Evolutionary conservation across 345 rosid genomes (phyloP), one percentile per base, ranked within the genome.

Genomic region (Pugionium cornutum): DNA sequence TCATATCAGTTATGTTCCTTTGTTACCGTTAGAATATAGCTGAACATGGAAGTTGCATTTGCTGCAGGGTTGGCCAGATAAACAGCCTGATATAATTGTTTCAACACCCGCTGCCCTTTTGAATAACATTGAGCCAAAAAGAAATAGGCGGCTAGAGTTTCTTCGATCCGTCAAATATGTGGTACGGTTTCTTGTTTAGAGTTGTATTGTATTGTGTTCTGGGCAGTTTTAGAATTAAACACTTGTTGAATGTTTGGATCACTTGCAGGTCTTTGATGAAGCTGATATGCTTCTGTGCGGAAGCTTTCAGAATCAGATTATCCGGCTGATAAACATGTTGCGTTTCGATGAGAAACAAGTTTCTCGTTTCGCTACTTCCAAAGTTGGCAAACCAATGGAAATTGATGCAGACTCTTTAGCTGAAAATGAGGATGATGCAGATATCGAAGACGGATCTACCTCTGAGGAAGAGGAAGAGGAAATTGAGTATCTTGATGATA

Each of bases 271-370:
- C 29, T 85, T 90, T 67, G 99, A 92, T 84, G 99, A 92, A 80
- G 99, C 97, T 29, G 99, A 90, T 73, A 86, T 94, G 99, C 97
- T 94, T 75, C 86, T 94, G 26, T 81, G 88, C 25, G 96, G 97
- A 57, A 78, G 96, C 75, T 94, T 94, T 69, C 88, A 86, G 79
- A 88, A 89, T 79, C 94, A 89, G 72, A 87, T 89, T 60, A 78
- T 86, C 48, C 91, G 96, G 72, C 83, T 92, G 39, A 76, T 86
- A 44, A 78, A 88, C 75, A 82, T 92, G 91, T 58, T 92, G n/a
- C 87, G 91, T 27, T 86, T 80, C 37, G 92, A 88, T 72, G 97
- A 88, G 78, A 94, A 94, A 60, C 77, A 76, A 48, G 77, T 83
- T 58, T 88, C 89, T 78, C 87, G 62, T 58, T 60, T 69, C 56